These are phyloP conservation scores for Termitomyces titanicus DNA, from an alignment of 768 basidiomycete genomes.

Conservation along the genomic window DNA sequence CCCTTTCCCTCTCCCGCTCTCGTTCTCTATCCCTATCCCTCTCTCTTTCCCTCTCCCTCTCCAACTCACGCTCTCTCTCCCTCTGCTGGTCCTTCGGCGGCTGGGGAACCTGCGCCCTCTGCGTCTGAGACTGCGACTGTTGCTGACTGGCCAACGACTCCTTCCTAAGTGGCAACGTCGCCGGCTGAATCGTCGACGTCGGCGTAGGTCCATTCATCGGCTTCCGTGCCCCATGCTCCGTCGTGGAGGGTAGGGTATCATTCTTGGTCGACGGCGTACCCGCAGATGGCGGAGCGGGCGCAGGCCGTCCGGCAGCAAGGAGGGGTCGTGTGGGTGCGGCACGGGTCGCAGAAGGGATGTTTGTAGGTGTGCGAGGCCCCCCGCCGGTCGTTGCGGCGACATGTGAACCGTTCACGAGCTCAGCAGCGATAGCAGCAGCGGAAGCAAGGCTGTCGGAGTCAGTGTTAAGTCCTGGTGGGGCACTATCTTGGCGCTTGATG, in stretches of 20 bases:
- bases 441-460: constrained; percentile 38
- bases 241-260: constrained; percentile 56
- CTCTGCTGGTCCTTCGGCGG: constrained; percentile 32
- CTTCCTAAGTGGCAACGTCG: constrained; percentile 41
- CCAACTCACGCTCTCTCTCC: constrained; percentile 26
- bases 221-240: constrained; percentile 62
- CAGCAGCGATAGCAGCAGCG: constrained; percentile 58
- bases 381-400: constrained; percentile 27
- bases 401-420: constrained; percentile 55
- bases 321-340: constrained; percentile 70
- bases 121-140: constrained; percentile 12
- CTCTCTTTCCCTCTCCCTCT: constrained; percentile 19
- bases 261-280: constrained; percentile 25
- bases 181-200: constrained; percentile 23
- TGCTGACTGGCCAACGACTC: constrained; percentile 40
- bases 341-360: constrained; percentile 46
- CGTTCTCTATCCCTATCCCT: constrained; percentile 25
- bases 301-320: constrained; percentile 55
- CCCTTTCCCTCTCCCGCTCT: constrained; percentile 15
- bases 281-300: constrained; percentile 37
- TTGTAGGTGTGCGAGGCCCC: constrained; percentile 3
- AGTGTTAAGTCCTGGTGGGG: constrained; percentile 37
- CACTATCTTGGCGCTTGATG: constrained; percentile 38
- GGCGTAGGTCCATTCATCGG: constrained; percentile 52
- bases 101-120: constrained; percentile 13